A percentile compares a stretch with the other conserved stretches of the same genome.
Evolutionary conservation across 306 rosid species (phyloP).

Genomic region (Leucaena leucocephala): DNA sequence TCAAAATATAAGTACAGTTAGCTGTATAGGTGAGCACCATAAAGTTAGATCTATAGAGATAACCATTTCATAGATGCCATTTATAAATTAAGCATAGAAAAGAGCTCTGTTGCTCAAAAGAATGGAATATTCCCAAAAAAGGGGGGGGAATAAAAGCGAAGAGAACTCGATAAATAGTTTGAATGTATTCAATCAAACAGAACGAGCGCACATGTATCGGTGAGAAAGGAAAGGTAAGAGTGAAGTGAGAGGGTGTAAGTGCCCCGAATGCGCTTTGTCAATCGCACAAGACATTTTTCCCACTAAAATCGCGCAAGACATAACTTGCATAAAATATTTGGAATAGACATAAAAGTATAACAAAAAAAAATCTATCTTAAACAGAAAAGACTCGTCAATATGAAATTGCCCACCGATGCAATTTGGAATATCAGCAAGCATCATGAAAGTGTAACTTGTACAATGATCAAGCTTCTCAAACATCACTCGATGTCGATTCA

Average conservation of each 20-base stretch:
- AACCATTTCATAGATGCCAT: conserved; percentile 9
- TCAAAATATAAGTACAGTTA: background rate
- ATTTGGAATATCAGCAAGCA: conserved; percentile 57
- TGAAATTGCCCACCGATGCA: conserved; percentile 62
- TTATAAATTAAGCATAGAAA: conserved; percentile 22
- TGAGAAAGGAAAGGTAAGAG: background rate
- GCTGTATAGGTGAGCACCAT: conserved; percentile 19
- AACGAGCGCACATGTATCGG: background rate
- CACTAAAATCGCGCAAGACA: background rate
- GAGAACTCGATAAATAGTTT: conserved; percentile 31
- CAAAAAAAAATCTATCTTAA: background rate
- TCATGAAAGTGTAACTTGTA: conserved; percentile 46
- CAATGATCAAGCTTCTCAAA: background rate
- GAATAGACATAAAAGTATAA: background rate
- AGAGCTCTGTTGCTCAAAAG: conserved; percentile 17
- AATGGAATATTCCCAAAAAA: background rate
- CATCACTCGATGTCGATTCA: conserved; percentile 41
- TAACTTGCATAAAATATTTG: background rate
- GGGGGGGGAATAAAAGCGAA: background rate
- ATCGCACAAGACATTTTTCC: background rate
- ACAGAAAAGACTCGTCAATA: conserved; percentile 1
- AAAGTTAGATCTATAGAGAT: conserved; percentile 42
- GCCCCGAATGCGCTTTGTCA: background rate
- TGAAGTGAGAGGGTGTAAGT: background rate
- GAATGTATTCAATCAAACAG: conserved; percentile 21